Conservation (phyloP, 176 grass and related monocot species). For the Leersia perrieri region DNA sequence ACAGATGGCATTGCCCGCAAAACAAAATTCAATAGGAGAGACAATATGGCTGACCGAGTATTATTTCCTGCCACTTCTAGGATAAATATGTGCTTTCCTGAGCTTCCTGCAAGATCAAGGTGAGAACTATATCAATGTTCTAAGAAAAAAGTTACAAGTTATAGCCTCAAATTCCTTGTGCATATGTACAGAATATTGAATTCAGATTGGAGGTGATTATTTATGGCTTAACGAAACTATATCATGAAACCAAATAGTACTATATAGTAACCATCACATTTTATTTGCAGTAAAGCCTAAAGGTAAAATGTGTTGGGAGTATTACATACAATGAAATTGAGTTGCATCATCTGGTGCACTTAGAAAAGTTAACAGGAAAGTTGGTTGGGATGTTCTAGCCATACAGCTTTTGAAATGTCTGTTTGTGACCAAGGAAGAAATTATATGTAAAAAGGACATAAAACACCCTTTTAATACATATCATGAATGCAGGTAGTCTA, state of each 20-base stretch:
- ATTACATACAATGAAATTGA: neutral
- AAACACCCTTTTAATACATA: neutral
- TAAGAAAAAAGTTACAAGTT: neutral
- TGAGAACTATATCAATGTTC: neutral
- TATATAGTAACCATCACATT: constrained; percentile 83
- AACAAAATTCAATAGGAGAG: constrained; percentile 35
- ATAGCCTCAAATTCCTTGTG: neutral
- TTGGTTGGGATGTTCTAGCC: neutral
- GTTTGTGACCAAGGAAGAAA: neutral
- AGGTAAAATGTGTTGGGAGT: constrained; percentile 52
- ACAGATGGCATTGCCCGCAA: constrained; percentile 53
- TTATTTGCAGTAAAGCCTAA: constrained; percentile 83
- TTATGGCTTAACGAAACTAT: neutral
- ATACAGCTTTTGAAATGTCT: neutral
- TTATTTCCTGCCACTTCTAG: neutral
- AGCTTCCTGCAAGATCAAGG: constrained; percentile 28
- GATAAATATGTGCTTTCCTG: constrained; percentile 24
- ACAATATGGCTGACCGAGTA: constrained; percentile 33
- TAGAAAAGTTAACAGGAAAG: neutral
- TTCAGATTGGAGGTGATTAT: neutral
- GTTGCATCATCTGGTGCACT: neutral
- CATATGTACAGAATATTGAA: neutral
- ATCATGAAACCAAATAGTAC: neutral
- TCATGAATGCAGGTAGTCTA: neutral
- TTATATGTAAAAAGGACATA: neutral